These are phyloP conservation scores for Schizosaccharomyces lindneri DNA, from an alignment of 805 yeast genomes.

Conservation along the genomic window DNA sequence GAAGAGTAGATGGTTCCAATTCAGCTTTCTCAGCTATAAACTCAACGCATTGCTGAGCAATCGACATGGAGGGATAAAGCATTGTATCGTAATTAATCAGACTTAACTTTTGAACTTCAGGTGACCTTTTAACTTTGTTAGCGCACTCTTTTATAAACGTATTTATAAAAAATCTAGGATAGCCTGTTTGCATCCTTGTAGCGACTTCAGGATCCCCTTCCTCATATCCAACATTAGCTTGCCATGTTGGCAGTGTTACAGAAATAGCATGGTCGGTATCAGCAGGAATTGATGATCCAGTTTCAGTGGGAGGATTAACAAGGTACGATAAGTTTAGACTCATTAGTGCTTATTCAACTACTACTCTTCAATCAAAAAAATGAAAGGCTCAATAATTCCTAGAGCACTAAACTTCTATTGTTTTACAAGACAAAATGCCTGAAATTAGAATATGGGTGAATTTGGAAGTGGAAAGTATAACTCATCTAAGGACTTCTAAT, in stretches of 20 bases:
- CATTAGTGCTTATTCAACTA: not conserved
- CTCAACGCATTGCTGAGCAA: not conserved
- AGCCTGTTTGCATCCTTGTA: constrained; percentile 56
- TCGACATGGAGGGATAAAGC: not conserved
- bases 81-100: not conserved
- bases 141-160: not conserved
- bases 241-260: constrained; percentile 89
- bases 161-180: constrained; percentile 51
- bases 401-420: too few species aligned
- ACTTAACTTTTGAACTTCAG: not conserved
- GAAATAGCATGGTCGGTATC: constrained; percentile 83
- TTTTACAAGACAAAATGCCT: too few species aligned
- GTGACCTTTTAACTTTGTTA: not conserved
- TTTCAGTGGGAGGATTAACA: constrained; percentile 10
- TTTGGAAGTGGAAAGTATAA: too few species aligned
- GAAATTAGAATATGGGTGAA: too few species aligned
- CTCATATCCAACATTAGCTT: constrained; percentile 74
- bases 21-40: not conserved
- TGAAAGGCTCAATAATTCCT: too few species aligned
- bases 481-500: too few species aligned
- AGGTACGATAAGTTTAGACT: not conserved
- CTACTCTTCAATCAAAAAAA: too few species aligned
- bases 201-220: constrained; percentile 70
- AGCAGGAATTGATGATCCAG: constrained; percentile 74
- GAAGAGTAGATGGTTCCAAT: not conserved